Evolutionary conservation across 495 filamentous ascomycete species (phyloP).

Genomic region (Neurospora cerealis): DNA sequence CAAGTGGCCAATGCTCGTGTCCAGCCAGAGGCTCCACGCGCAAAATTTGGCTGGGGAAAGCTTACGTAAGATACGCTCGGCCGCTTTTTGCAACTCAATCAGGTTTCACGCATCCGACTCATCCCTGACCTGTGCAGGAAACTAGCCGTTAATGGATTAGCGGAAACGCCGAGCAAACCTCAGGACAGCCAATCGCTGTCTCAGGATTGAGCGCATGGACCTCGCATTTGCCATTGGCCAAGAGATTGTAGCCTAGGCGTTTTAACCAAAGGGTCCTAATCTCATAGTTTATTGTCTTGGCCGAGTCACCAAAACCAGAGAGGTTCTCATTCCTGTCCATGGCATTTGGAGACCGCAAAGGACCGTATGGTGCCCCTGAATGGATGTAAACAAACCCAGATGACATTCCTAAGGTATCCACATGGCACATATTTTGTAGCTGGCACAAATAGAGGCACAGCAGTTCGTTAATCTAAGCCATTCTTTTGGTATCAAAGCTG

Average conservation of each 20-base stretch:
- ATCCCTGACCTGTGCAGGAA: not conserved
- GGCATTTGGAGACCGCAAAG: not conserved
- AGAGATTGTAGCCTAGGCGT: not conserved
- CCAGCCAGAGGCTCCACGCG: not conserved
- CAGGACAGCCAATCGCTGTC: not conserved
- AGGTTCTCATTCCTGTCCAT: not conserved
- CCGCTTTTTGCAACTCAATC: not conserved
- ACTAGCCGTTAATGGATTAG: not conserved
- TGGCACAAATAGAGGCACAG: not conserved
- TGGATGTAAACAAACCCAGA: not conserved
- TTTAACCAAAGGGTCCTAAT: not conserved
- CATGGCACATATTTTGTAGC: not conserved
- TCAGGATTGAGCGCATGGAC: not conserved
- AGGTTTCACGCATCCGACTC: not conserved
- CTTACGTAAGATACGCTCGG: not conserved
- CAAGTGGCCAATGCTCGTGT: not conserved
- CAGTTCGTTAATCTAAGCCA: not conserved
- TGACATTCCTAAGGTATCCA: not conserved
- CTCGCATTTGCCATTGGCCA: not conserved
- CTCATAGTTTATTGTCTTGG: not conserved
- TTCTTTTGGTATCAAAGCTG: not conserved
- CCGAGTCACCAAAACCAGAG: not conserved
- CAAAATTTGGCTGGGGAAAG: not conserved
- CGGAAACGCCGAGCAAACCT: not conserved
- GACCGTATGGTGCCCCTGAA: not conserved